Evolutionary conservation across 2,329 filamentous ascomycete species (phyloP).

Genomic region (Leptographium flavum): DNA sequence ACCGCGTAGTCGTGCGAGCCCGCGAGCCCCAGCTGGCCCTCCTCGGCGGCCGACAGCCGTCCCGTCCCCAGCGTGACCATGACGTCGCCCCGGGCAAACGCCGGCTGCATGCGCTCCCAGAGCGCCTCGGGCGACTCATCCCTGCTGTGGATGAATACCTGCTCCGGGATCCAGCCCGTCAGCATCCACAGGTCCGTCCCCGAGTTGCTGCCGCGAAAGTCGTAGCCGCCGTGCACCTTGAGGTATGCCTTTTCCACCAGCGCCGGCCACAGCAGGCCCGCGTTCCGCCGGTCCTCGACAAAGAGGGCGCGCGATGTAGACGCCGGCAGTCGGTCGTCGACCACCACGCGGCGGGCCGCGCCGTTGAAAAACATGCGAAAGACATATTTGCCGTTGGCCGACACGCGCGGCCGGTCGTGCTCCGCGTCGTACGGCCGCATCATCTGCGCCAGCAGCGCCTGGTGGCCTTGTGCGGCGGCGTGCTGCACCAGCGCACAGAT

Average conservation of each 20-base stretch:
- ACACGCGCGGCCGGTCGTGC: slow-evolving; percentile 44
- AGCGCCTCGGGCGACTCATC: slow-evolving; percentile 57
- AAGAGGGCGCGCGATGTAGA: slow-evolving; percentile 64
- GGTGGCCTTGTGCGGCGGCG: slow-evolving; percentile 36
- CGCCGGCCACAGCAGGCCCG: slow-evolving; percentile 76
- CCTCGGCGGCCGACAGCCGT: slow-evolving; percentile 60
- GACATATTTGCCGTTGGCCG: slow-evolving; percentile 76
- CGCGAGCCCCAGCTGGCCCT: slow-evolving; percentile 67
- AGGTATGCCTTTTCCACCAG: slow-evolving; percentile 92
- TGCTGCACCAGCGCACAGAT: slow-evolving; percentile 69
- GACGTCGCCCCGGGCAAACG: slow-evolving; percentile 66
- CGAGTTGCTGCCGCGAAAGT: slow-evolving; percentile 95
- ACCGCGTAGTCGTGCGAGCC: slow-evolving; percentile 92
- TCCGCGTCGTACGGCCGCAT: slow-evolving; percentile 58
- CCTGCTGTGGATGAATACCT: slow-evolving; percentile 76
- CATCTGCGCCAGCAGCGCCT: slow-evolving; percentile 52
- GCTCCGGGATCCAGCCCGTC: slow-evolving; percentile 93
- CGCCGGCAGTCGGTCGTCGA: slow-evolving; percentile 76
- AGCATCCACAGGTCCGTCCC: slow-evolving; percentile 87
- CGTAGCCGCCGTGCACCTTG: slow-evolving; percentile 88
- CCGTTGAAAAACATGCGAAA: slow-evolving; percentile 94
- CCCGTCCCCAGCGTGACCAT: slow-evolving; percentile 86
- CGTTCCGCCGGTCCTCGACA: slow-evolving; percentile 74
- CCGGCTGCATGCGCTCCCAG: slow-evolving; percentile 63
- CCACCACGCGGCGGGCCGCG: slow-evolving; percentile 70